Base-by-base conservation (phyloP, 805 yeast species). In the Candida bentonensis region DNA sequence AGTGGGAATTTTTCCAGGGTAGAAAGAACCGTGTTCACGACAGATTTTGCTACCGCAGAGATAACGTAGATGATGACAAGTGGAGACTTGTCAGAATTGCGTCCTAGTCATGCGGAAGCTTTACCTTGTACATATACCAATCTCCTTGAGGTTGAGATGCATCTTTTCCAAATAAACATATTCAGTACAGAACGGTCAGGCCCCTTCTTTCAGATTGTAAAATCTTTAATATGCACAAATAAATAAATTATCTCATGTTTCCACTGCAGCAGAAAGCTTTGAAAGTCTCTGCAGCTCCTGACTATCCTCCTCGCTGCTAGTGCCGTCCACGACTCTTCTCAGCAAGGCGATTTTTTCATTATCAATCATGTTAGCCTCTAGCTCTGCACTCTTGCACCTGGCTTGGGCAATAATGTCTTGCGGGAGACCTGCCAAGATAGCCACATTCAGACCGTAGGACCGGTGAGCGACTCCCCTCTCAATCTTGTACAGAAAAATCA, bases 1-100 rank as follows among this genome's bases (percentile, higher is more conserved):
- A 86, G 58, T 73, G 89, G 51, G 98, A 92, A 65, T 92, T 89
- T 58, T 92, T 97, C 96, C 98, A 92, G 66, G 98, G 98, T 15
- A 77, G 98, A 50, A 70, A 73, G 47, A 80, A 84, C 57, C 74
- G 98, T 60, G 68, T 89, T 43, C 98, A 92, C 61, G 98, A 92
- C 62, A 74, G 98, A 53, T 68, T 88, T 42, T 75, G 79, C 13
- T 88, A 72, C 63, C 71, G 73, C 48, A 70, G 94, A 59, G 75
- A 73, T 21, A 51, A 59, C 5, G 52, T 50, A 13, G 72, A 65
- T 15, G 68, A 64, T 13, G 67, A 61, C 1, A 64, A 68, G 25
- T 88, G 94, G 94, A 62, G 69, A 42, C 54, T 81, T 23, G 64
- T 68, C 30, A 74, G 96, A 62, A 64, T 86, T 34, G 83, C 94